A percentile compares a stretch with the other conserved stretches of the same genome.
phyloP scores from a whole-genome alignment of 306 rosid species.

The Trifolium repens region DNA sequence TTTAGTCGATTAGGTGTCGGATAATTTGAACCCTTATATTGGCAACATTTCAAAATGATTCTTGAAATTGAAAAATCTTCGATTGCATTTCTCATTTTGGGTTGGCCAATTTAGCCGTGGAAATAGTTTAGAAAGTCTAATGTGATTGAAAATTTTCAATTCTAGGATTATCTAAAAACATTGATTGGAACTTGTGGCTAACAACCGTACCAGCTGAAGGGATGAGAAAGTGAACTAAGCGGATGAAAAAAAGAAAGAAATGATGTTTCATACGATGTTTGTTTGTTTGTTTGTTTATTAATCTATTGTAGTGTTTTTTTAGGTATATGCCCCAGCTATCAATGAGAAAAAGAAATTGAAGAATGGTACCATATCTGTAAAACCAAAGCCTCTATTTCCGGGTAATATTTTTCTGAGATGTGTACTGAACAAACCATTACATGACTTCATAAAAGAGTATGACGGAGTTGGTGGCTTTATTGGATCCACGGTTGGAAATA shows the following conservation, averaged over 20 bases:
- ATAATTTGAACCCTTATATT: background rate
- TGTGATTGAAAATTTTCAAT: background rate
- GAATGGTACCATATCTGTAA: conserved; percentile 66
- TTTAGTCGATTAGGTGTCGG: background rate
- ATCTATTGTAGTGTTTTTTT: conserved; percentile 41
- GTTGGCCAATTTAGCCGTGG: background rate
- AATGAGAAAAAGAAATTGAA: conserved; percentile 70
- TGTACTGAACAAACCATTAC: conserved; percentile 77
- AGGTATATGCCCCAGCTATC: conserved; percentile 79
- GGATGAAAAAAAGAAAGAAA: conserved; percentile 11
- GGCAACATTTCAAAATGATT: background rate
- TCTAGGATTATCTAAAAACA: background rate
- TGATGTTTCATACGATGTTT: conserved; percentile 15
- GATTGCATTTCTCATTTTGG: background rate
- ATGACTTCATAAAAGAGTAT: conserved; percentile 75
- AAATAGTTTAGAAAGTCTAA: background rate
- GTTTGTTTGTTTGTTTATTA: conserved; percentile 1
- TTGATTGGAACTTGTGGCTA: too few relatives aligned
- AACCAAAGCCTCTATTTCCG: conserved; percentile 72
- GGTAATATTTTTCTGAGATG: conserved; percentile 81
- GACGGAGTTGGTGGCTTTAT: conserved; percentile 87
- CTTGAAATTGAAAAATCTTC: background rate
- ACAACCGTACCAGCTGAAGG: too few relatives aligned
- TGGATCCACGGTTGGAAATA: conserved; percentile 83
- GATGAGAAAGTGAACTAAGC: background rate